Conservation (phyloP, 352 stramenopile genomes). For the Phytophthora litchii region DNA sequence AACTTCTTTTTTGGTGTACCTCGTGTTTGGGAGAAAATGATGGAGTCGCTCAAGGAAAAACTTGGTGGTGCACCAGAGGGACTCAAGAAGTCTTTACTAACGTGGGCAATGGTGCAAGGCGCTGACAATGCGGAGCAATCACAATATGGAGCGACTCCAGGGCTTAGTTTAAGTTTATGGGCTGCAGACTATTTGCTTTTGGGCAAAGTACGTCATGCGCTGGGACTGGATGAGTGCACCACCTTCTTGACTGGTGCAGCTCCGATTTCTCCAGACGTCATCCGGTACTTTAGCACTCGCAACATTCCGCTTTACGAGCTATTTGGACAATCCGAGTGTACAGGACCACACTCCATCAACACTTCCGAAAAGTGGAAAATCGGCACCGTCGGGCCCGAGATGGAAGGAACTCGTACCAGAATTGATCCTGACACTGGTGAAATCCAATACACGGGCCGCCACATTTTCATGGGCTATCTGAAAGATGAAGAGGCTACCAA, state of each 20-base stretch:
- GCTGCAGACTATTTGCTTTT: conserved; percentile 86
- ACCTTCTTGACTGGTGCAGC: conserved; percentile 88
- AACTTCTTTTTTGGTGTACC: conserved; percentile 88
- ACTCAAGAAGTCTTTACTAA: conserved; percentile 84
- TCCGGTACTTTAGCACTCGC: conserved; percentile 92
- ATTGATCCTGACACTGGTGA: conserved; percentile 56
- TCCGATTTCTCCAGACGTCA: conserved; percentile 52
- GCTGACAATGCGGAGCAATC: conserved; percentile 57
- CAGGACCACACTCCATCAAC: conserved; percentile 81
- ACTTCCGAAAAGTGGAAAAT: conserved; percentile 86
- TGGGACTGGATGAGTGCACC: conserved; percentile 84
- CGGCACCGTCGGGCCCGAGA: conserved; percentile 71
- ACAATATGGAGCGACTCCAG: conserved; percentile 69
- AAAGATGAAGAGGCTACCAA: conserved; percentile 58
- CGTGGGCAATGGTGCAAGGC: conserved; percentile 82
- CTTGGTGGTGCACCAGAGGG: conserved; percentile 35
- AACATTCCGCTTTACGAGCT: conserved; percentile 94
- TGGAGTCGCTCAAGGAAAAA: conserved; percentile 75
- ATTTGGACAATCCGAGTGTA: conserved; percentile 92
- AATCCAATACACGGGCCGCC: conserved; percentile 68
- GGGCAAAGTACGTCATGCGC: conserved; percentile 73
- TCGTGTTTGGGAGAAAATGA: conserved; percentile 89
- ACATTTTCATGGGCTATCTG: conserved; percentile 82
- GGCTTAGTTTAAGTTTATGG: conserved; percentile 70
- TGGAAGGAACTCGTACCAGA: conserved; percentile 55